phyloP scores from a whole-genome alignment of 2,329 filamentous ascomycete genomes.

The Aspergillus brunneoviolaceus region DNA sequence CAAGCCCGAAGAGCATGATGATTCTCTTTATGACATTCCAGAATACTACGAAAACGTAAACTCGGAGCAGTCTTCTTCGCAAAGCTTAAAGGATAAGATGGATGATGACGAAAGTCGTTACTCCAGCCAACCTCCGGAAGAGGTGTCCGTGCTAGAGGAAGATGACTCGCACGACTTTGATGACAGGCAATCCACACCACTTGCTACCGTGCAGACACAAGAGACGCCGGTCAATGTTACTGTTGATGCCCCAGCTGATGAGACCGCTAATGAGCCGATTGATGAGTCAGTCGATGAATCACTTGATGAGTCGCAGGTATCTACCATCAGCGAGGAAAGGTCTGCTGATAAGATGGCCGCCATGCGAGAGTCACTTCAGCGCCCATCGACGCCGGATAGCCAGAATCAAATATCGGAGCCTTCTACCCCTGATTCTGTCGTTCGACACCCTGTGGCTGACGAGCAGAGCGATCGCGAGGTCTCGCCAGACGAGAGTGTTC shows the following conservation, averaged over 20 bases:
- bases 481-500: constrained; percentile 60
- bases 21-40: constrained; percentile 64
- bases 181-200: constrained; percentile 33
- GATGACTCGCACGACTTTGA: constrained; percentile 32
- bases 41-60: constrained; percentile 60
- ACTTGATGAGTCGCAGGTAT: constrained; percentile 14
- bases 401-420: constrained; percentile 61
- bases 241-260: constrained; percentile 1
- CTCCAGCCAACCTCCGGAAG: constrained; percentile 46
- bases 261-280: constrained; percentile 32
- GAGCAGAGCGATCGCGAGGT: constrained; percentile 37
- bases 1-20: constrained; percentile 62
- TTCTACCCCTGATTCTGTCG: constrained; percentile 84
- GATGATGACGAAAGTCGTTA: constrained; percentile 60
- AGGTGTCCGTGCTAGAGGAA: constrained; percentile 22
- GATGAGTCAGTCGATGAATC: background rate
- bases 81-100: constrained; percentile 30
- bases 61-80: constrained; percentile 35
- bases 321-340: constrained; percentile 48
- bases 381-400: constrained; percentile 52
- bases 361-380: constrained; percentile 40
- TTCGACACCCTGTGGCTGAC: constrained; percentile 67
- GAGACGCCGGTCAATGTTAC: constrained; percentile 19
- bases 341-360: constrained; percentile 40
- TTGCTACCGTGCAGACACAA: constrained; percentile 30